Conservation (phyloP, 2,329 filamentous ascomycete species). For the Alternaria gansuensis region DNA sequence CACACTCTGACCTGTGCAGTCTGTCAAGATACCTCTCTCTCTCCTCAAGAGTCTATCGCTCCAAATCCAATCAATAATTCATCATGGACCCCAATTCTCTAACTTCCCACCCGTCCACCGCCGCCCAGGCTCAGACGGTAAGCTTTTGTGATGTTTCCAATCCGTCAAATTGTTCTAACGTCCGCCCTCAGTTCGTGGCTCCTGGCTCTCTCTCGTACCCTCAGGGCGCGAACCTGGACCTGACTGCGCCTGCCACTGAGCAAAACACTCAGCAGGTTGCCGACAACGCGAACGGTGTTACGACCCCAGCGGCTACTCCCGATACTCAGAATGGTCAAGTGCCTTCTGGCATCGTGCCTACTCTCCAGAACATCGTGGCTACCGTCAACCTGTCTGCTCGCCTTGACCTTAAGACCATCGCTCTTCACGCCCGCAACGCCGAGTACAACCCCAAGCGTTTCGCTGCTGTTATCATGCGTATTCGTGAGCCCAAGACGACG, state of each 20-base stretch:
- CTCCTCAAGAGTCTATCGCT: slow-evolving; percentile 41
- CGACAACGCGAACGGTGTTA: slow-evolving; percentile 71
- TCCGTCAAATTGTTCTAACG: slow-evolving; percentile 34
- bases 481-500: slow-evolving; percentile 98
- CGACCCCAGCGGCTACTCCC: slow-evolving; percentile 91
- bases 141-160: slow-evolving; percentile 39
- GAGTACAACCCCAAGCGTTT: slow-evolving; percentile 99
- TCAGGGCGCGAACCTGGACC: slow-evolving; percentile 74
- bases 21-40: slow-evolving; percentile 44
- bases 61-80: slow-evolving; percentile 43
- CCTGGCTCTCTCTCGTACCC: slow-evolving; percentile 93
- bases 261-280: slow-evolving; percentile 67
- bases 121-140: slow-evolving; percentile 86
- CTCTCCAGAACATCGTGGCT: slow-evolving; percentile 82
- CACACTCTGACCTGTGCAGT: slow-evolving; percentile 49
- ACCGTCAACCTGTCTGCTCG: slow-evolving; percentile 99
- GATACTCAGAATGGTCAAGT: slow-evolving; percentile 69
- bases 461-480: slow-evolving; percentile 99
- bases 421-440: slow-evolving; percentile 95
- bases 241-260: slow-evolving; percentile 81
- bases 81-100: slow-evolving; percentile 79
- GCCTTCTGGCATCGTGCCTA: slow-evolving; percentile 72
- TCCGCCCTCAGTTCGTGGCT: slow-evolving; percentile 70
- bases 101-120: slow-evolving; percentile 89
- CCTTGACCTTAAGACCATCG: slow-evolving; percentile 97